Percentiles rank a stretch among this genome's conserved stretches.
Conservation (phyloP, 495 filamentous ascomycete species). For the Neurospora cerealis region DNA sequence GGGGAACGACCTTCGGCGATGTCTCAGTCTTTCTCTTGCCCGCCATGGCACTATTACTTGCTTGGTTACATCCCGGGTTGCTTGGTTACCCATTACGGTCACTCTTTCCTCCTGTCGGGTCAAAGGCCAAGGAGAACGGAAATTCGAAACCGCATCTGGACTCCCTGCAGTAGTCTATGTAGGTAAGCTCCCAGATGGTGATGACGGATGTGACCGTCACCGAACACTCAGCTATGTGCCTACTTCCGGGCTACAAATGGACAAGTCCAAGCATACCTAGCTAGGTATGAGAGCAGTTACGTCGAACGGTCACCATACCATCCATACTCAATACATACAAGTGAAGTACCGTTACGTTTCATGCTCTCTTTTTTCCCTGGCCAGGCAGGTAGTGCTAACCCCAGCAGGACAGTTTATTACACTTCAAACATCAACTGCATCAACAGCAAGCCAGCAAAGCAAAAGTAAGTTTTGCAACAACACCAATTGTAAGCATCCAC, state of each 20-base stretch:
- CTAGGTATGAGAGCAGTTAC: background rate
- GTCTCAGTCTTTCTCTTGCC: background rate
- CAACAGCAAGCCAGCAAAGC: background rate
- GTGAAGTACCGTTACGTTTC: background rate
- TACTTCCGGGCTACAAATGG: background rate
- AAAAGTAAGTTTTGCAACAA: background rate
- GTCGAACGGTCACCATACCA: background rate
- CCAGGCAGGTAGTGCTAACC: background rate
- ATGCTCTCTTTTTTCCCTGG: background rate
- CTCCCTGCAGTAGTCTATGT: background rate
- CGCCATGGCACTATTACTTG: background rate
- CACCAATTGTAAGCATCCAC: background rate
- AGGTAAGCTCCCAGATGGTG: background rate
- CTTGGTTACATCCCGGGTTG: background rate
- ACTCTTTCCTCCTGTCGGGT: background rate
- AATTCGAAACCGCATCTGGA: background rate
- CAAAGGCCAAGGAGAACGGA: background rate
- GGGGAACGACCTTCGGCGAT: background rate
- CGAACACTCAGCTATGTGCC: background rate
- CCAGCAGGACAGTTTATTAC: background rate
- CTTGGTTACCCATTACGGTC: background rate
- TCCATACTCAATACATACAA: background rate
- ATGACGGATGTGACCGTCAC: background rate
- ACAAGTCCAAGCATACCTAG: background rate
- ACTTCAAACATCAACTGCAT: background rate